Base-by-base conservation (phyloP, 139 green algal genomes). In the Micractinium sp. region DNA sequence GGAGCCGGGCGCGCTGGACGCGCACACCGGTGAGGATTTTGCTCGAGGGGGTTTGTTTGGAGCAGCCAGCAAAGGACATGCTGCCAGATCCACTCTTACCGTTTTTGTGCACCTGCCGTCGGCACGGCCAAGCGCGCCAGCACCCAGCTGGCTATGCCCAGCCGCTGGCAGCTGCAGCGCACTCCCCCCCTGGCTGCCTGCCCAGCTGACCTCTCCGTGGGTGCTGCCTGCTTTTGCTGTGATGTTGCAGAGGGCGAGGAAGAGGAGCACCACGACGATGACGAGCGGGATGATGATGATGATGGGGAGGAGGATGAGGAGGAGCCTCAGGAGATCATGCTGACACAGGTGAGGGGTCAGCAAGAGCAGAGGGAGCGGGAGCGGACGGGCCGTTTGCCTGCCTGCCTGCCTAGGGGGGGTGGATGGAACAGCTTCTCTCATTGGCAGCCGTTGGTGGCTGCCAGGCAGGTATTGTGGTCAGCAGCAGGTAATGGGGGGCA, bases 231-330 rank as follows among this genome's bases (percentile, higher is more conserved):
- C 38, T 13, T 31, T 36, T 69, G 84, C 60, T 56, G 47, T 56
- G 47, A 16, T 56, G 47, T 9, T 71, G 86, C 79, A 89, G 86
- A 89, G 63, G 84, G 84, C 14, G 86, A 86, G 47, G 86, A 85
- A 61, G 33, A 47, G n/a, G 85, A 23, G 13, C 47, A 77, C 0
- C 31, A 81, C 9, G 87, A 90, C 76, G 87, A 90, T 39, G 87
- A 88, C 9, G 71, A 47, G 31, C 39, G 35, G 61, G 35, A 29
- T 23, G 84, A 33, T n/a, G 73, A 33, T n/a, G 73, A 81, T 29
- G 84, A 88, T 56, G 39, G 31, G 29, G 56, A 33, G 31, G 73
- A 60, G 16, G 86, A 87, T 5, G 87, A 87, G 75, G 86, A 90
- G 76, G 87, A 88, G 53, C 69, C 23, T 7, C 76, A 88, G 87